phyloP scores from a whole-genome alignment of 1,139 yeast genomes.

The Eremothecium gossypii region DNA sequence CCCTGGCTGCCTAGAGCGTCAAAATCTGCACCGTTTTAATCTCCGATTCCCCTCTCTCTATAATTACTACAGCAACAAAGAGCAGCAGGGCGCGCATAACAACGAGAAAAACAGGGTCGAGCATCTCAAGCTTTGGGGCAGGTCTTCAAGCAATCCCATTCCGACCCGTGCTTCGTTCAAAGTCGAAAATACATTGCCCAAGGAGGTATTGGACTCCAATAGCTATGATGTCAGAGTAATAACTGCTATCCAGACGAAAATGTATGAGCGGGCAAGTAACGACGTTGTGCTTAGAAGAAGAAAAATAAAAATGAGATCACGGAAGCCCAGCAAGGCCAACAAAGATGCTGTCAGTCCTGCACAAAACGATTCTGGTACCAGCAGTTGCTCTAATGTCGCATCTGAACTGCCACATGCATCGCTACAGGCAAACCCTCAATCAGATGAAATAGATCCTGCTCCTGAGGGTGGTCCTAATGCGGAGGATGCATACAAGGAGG shows the following conservation, averaged over 20 bases:
- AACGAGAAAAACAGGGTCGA: conserved; percentile 8
- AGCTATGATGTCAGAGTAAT: conserved; percentile 21
- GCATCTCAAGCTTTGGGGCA: conserved; percentile 9
- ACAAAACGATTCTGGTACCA: neutral
- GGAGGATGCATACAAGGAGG: neutral
- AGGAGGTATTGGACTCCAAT: conserved; percentile 18
- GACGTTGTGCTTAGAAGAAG: conserved; percentile 25
- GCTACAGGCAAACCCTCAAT: neutral
- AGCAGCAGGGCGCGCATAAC: conserved; percentile 2
- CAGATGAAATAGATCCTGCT: neutral
- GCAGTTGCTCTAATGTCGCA: neutral
- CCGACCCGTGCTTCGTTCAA: conserved; percentile 1
- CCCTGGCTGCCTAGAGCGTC: conserved; percentile 33
- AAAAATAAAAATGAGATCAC: conserved; percentile 11
- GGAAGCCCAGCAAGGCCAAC: neutral
- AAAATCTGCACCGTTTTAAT: conserved; percentile 30
- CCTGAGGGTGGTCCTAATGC: neutral
- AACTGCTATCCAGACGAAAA: conserved; percentile 24
- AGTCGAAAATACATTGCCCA: conserved; percentile 20
- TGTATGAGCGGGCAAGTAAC: conserved; percentile 24
- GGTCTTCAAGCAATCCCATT: conserved; percentile 6
- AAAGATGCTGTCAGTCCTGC: neutral
- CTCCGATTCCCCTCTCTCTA: conserved; percentile 28
- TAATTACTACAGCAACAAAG: conserved; percentile 17
- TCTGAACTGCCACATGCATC: neutral